phyloP scores from a whole-genome alignment of 129 eudicot species.

The Tagetes erecta region DNA sequence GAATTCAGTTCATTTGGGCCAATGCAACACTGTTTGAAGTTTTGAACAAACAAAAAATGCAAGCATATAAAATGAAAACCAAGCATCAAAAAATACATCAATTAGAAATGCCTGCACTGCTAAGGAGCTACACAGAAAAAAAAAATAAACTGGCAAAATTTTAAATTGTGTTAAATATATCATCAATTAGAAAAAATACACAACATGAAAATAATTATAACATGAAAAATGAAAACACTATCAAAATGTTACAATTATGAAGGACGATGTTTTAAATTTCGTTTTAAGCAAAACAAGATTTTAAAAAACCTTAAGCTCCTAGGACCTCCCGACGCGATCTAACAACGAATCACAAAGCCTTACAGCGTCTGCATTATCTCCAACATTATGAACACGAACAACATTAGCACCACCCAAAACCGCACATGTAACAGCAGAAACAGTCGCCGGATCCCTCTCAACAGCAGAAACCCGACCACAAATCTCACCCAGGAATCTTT shows the following conservation, averaged over 20 bases:
- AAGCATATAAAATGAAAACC: conserved; percentile 69
- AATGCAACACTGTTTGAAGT: conserved; percentile 95
- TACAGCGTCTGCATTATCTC: conserved; percentile 67
- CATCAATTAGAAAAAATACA: too few species aligned
- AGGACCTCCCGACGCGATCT: conserved; percentile 31
- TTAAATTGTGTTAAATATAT: too few species aligned
- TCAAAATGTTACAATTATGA: too few species aligned
- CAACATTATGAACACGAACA: conserved; percentile 82
- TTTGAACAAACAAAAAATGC: conserved; percentile 85
- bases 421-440: conserved; percentile 67
- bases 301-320: not conserved
- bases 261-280: too few species aligned
- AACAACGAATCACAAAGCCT: conserved; percentile 80
- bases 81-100: conserved; percentile 36
- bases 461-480: conserved; percentile 57
- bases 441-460: conserved; percentile 78
- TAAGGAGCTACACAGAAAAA: conserved; percentile 76
- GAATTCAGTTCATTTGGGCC: conserved; percentile 70
- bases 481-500: conserved; percentile 81
- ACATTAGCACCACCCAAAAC: conserved; percentile 84
- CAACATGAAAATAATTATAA: too few species aligned
- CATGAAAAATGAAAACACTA: too few species aligned
- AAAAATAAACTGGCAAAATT: not conserved
- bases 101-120: conserved; percentile 38
- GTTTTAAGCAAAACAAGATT: conserved; percentile 4